Evolutionary conservation across 352 stramenopile genomes (phyloP).

Genomic region (Phytophthora syringae): DNA sequence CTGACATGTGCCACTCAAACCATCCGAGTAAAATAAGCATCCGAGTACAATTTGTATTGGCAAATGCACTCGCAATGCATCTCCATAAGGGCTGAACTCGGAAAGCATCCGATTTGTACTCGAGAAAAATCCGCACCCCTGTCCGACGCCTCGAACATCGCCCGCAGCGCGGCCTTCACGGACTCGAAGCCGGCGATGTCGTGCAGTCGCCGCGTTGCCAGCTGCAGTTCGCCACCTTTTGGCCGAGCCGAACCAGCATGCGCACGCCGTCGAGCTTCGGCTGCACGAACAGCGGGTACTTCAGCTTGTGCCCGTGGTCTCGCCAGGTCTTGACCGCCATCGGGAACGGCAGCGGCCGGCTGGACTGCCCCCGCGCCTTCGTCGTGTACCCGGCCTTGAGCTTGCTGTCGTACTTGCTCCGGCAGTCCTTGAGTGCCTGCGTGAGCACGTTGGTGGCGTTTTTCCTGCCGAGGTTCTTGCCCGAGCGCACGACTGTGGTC

Average conservation of each 20-base stretch:
- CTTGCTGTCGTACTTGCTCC: neutral
- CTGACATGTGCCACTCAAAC: no score
- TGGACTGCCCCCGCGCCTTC: no score
- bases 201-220: neutral
- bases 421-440: neutral
- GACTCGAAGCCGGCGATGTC: neutral
- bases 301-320: neutral
- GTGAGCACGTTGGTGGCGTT: neutral
- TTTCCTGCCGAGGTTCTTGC: neutral
- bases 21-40: no score
- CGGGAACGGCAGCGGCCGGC: neutral
- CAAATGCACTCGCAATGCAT: no score
- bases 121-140: no score
- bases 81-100: no score
- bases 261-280: neutral
- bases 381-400: neutral
- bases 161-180: neutral
- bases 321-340: neutral
- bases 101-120: no score
- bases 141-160: no score
- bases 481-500: neutral
- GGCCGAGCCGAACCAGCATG: neutral
- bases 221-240: neutral
- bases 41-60: no score
- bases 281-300: neutral